Evolutionary conservation across 1,139 yeast species (phyloP), one percentile per base, ranked within the genome.

Genomic region (Debaryomyces coudertii): DNA sequence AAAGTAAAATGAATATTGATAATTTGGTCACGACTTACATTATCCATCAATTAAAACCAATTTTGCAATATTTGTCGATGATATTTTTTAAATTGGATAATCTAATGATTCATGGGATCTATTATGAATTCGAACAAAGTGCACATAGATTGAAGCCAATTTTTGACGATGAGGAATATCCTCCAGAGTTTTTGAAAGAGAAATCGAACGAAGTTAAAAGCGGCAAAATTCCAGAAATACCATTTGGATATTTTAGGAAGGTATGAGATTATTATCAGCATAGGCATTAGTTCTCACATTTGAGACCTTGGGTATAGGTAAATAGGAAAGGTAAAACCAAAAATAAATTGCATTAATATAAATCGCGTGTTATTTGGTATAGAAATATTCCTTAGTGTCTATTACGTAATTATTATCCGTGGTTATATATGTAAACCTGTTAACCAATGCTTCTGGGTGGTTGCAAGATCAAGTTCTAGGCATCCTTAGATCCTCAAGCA

Each of bases 101-200:
- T 40, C 53, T 71, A 28, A 66, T 69, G 71, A 57, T 71, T 40
- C 75, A 71, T 53, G 76, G 77, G 4, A 63, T 71, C 25, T 67
- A 67, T 48, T 71, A 65, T 53, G 65, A 68, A 44, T 48, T 45
- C 25, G 46, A 46, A 31, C 42, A 27, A 7, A 39, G 42, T 5
- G 46, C 38, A 4, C 48, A 44, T 2, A 44, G 49, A 22, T 54
- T 68, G 45, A 51, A 48, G 14, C 67, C 73, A 4, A 59, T 68
- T 2, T 71, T 58, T 49, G 77, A 71, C 47, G 51, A 47, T 5
- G 49, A 43, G 3, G 61, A 62, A 15, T 71, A 71, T 43, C 74
- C 76, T 0, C 36, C 16, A 2, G 57, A 51, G 36, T 60, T 65
- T 35, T 38, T 53, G 7, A 33, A 22, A 8, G 22, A 22, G n/a